A percentile compares a stretch with the other conserved stretches of the same genome.
Evolutionary conservation across 768 basidiomycete genomes (phyloP).

Genomic region (Hygrophoropsis aurantiaca): DNA sequence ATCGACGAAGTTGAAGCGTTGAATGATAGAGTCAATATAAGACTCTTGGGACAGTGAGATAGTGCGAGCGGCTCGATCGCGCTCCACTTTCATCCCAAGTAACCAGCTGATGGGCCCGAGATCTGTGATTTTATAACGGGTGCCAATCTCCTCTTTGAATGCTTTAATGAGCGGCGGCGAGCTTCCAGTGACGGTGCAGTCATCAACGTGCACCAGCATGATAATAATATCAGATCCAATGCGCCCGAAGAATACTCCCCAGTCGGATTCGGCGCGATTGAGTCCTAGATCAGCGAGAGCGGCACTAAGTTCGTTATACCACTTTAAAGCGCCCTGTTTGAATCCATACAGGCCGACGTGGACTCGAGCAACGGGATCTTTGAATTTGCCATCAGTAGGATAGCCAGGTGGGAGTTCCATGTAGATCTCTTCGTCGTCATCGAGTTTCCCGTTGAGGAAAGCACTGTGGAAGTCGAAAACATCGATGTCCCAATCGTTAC

Average conservation of each 20-base stretch:
- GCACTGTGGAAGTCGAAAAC: conserved; percentile 10
- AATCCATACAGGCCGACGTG: conserved; percentile 37
- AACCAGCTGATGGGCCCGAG: not conserved
- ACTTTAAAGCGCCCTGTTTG: conserved; percentile 31
- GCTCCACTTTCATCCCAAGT: not conserved
- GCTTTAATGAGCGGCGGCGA: not conserved
- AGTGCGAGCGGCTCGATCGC: not conserved
- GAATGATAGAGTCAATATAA: conserved; percentile 20
- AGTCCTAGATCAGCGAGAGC: not conserved
- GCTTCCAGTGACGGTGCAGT: not conserved
- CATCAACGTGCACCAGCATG: not conserved
- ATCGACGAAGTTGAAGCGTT: conserved; percentile 24
- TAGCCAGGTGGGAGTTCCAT: conserved; percentile 35
- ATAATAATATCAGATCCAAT: not conserved
- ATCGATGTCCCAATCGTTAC: conserved; percentile 9
- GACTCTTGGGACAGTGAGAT: not conserved
- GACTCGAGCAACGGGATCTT: conserved; percentile 24
- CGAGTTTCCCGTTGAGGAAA: conserved; percentile 9
- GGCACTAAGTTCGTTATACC: conserved; percentile 22
- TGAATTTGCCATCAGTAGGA: conserved; percentile 19
- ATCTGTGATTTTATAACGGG: not conserved
- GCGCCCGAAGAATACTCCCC: not conserved
- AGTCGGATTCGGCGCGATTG: not conserved
- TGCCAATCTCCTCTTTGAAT: not conserved
- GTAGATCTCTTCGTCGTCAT: conserved; percentile 31